Conservation (phyloP, 164 flowering plant genomes). For the Protea cynaroides region DNA sequence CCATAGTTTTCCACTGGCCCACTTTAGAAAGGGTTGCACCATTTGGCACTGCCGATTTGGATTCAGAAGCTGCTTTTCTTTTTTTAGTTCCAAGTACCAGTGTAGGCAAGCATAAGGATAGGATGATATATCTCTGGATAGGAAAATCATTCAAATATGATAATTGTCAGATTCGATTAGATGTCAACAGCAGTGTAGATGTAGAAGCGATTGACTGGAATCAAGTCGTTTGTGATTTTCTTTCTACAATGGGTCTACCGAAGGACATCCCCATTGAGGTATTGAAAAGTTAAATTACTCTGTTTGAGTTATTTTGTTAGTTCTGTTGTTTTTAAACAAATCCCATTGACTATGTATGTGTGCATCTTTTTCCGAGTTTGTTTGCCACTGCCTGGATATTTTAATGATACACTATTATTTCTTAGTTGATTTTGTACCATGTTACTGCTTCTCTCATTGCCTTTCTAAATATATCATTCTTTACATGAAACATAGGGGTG, state of each 20-base stretch:
- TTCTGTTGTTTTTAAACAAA: not conserved
- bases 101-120: constrained; percentile 18
- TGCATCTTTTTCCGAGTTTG: not conserved
- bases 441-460: too few relatives aligned
- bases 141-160: constrained; percentile 38
- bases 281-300: not conserved
- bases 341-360: not conserved
- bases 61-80: constrained; percentile 39
- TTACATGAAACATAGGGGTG: too few relatives aligned
- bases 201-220: constrained; percentile 33
- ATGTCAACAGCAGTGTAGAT: constrained; percentile 15
- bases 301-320: not conserved
- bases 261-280: constrained; percentile 42
- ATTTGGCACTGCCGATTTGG: constrained; percentile 25
- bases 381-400: not conserved
- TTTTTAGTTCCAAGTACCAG: constrained; percentile 23
- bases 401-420: not conserved
- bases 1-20: constrained; percentile 42
- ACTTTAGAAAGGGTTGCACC: constrained; percentile 32
- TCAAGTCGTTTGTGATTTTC: constrained; percentile 28
- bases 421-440: too few relatives aligned
- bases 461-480: too few relatives aligned
- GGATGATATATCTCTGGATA: constrained; percentile 46
- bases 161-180: constrained; percentile 11
- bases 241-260: constrained; percentile 33